phyloP scores from a whole-genome alignment of 2,329 filamentous ascomycete genomes.

The Cytospora mali region DNA sequence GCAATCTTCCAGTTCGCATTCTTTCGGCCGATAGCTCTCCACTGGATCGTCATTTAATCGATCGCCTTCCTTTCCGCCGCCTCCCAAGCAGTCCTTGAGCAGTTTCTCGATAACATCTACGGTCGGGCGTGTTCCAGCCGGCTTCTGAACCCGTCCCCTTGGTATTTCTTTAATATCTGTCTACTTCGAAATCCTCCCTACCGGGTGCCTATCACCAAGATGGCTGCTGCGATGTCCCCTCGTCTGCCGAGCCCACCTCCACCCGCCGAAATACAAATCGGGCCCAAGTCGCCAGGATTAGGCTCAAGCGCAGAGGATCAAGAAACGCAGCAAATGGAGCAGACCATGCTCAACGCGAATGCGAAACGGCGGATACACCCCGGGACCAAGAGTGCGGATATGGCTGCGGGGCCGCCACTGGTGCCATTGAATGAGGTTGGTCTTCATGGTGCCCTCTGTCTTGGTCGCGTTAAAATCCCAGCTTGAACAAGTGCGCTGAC shows the following conservation, averaged over 20 bases:
- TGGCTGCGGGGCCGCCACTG: constrained; percentile 88
- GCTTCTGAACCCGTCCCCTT: background rate
- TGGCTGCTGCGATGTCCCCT: constrained; percentile 78
- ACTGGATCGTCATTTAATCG: constrained; percentile 8
- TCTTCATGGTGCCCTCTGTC: constrained; percentile 21
- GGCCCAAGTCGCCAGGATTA: constrained; percentile 40
- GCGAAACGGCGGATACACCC: constrained; percentile 85
- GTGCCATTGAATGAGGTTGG: constrained; percentile 81
- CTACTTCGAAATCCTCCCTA: background rate
- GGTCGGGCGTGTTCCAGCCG: background rate
- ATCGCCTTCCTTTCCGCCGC: background rate
- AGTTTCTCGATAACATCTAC: background rate
- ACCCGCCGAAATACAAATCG: constrained; percentile 90
- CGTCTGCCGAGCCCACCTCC: constrained; percentile 94
- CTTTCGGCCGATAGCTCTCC: background rate
- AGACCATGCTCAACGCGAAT: constrained; percentile 68
- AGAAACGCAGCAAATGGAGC: constrained; percentile 65
- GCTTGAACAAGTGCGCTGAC: background rate
- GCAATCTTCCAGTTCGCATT: background rate
- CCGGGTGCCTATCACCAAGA: constrained; percentile 49
- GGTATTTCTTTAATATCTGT: background rate
- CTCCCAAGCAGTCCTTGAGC: too few relatives aligned
- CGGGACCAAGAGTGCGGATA: constrained; percentile 88
- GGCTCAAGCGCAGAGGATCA: constrained; percentile 48
- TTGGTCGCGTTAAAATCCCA: background rate